Evolutionary conservation across 768 basidiomycete species (phyloP), one percentile per base, ranked within the genome.

Genomic region (Russula sp.): DNA sequence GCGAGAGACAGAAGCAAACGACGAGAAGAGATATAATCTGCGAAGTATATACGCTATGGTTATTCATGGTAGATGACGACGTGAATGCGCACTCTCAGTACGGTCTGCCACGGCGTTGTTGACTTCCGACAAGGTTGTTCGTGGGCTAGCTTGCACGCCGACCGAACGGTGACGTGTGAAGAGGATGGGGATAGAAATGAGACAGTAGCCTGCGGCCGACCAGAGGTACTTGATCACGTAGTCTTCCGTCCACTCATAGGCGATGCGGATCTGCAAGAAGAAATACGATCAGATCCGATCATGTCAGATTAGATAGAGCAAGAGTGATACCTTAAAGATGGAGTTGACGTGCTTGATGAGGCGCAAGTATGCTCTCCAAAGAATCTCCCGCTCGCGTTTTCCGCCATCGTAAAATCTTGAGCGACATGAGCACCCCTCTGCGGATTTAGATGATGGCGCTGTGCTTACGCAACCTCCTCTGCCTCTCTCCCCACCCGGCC

Each of bases 211-310:
- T 4, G 86, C 87, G 1, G 94, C 94, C 10, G 90, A 93, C 95
- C 94, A 97, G 9, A 91, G 76, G 72, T 97, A 98, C 73, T 97
- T 97, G 79, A 97, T 94, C 20, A 97, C 89, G 68, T 92, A 94
- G 76, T 97, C 95, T 71, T 97, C 95, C 0, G 91, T 97, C 94
- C 91, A 97, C 75, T 86, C 91, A 70, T 92, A 95, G 2, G 88
- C 88, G 52, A 95, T 91, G 16, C 93, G 87, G 57, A 93, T 91
- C 89, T 91, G 64, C 42, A 5, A 49, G 16, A 9, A 48, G 20
- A 27, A 10, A 4, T 27, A 27, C 27, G 27, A 20, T 47, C 18
- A 16, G 6, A 40, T 32, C 40, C 32, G 9, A 50, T 57, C 44
- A 14, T 31, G 56, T 10, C 35, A 55, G 22, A 44, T 50, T 48